phyloP scores from a whole-genome alignment of 768 basidiomycete genomes.

The Russula foetens region DNA sequence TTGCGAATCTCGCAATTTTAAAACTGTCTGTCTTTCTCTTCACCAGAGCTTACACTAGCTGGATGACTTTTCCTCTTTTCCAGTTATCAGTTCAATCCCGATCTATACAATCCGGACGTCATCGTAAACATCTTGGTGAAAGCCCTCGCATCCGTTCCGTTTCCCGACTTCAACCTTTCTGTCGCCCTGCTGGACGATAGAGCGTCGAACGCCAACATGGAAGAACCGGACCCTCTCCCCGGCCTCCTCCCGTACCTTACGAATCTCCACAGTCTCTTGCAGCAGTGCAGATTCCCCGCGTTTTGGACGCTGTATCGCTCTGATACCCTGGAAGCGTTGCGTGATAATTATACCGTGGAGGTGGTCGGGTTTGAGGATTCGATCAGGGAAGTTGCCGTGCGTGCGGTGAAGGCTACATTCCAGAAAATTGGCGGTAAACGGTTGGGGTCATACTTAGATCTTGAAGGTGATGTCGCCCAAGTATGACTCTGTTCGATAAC shows the following conservation, averaged over 20 bases:
- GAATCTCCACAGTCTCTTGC: constrained; percentile 59
- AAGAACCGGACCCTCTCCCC: constrained; percentile 79
- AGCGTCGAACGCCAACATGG: constrained; percentile 42
- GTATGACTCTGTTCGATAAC: not conserved
- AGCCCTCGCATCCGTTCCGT: constrained; percentile 73
- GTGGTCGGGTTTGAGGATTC: constrained; percentile 76
- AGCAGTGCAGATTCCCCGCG: constrained; percentile 79
- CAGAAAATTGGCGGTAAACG: constrained; percentile 61
- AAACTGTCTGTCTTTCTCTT: constrained; percentile 56
- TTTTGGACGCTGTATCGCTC: constrained; percentile 79
- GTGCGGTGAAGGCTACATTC: constrained; percentile 73
- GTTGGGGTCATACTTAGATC: constrained; percentile 61
- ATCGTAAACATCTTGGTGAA: constrained; percentile 93
- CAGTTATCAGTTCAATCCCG: constrained; percentile 95
- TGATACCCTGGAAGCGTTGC: constrained; percentile 55
- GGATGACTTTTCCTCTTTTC: not conserved
- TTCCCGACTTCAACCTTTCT: constrained; percentile 92
- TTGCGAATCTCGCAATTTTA: constrained; percentile 90
- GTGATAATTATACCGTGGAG: constrained; percentile 84
- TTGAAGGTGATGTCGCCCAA: constrained; percentile 40
- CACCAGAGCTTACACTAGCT: not conserved
- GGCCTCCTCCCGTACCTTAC: constrained; percentile 60
- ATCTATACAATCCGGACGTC: constrained; percentile 87
- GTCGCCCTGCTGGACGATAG: constrained; percentile 86
- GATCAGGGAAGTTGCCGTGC: constrained; percentile 68